phyloP scores from a whole-genome alignment of 805 yeast genomes.

The Cyberlindnera lachancei region DNA sequence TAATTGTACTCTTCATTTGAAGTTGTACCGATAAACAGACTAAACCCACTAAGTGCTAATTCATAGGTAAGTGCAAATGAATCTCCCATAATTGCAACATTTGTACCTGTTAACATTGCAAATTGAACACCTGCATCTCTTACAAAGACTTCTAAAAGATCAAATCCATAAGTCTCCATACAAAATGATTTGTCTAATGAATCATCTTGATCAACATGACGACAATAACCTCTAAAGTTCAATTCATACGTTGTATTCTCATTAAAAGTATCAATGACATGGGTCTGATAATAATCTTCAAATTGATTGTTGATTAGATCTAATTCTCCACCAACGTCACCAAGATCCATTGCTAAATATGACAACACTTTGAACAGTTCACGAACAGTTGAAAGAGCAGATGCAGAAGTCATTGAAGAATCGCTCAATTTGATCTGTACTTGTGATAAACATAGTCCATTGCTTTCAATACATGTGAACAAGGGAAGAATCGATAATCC shows the following conservation, averaged over 20 bases:
- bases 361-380: conserved; percentile 39
- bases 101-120: conserved; percentile 33
- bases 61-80: conserved; percentile 35
- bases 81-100: conserved; percentile 32
- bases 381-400: conserved; percentile 27
- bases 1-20: conserved; percentile 7
- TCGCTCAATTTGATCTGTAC: conserved; percentile 33
- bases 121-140: conserved; percentile 44
- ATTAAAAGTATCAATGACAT: conserved; percentile 38
- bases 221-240: conserved; percentile 43
- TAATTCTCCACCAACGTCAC: conserved; percentile 17
- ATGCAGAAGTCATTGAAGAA: conserved; percentile 28
- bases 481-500: conserved; percentile 13
- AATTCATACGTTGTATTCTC: conserved; percentile 34
- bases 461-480: conserved; percentile 26
- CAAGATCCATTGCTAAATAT: conserved; percentile 38
- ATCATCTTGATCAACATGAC: conserved; percentile 22
- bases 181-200: conserved; percentile 27
- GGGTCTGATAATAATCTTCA: conserved; percentile 21
- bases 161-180: conserved; percentile 35
- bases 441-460: conserved; percentile 34
- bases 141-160: conserved; percentile 38
- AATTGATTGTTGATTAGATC: conserved; percentile 16
- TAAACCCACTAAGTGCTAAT: conserved; percentile 24
- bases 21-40: conserved; percentile 12